Evolutionary conservation across 768 basidiomycete genomes (phyloP).

Genomic region (Naganishia antarctica): DNA sequence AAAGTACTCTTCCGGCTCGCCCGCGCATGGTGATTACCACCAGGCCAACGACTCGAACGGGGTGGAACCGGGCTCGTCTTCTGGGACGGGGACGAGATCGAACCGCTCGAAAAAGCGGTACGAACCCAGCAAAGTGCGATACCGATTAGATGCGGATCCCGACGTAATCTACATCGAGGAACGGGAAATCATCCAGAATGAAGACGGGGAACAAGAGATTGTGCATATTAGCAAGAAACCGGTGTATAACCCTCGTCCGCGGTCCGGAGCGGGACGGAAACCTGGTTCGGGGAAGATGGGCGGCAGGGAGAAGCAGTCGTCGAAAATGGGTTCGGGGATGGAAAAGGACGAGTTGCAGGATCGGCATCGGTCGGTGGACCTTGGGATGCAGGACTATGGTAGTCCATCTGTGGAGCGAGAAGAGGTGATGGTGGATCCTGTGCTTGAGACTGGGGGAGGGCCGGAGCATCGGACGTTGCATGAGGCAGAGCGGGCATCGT

Average conservation of each 20-base stretch:
- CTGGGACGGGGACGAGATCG: not conserved
- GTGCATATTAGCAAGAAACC: constrained; percentile 16
- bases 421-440: not conserved
- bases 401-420: not conserved
- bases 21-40: no score
- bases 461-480: not conserved
- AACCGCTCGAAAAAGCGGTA: constrained; percentile 11
- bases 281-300: not conserved
- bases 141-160: constrained; percentile 25
- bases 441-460: not conserved
- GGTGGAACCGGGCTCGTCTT: not conserved
- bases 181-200: constrained; percentile 14
- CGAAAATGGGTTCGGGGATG: not conserved
- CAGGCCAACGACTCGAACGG: not conserved
- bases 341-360: not conserved
- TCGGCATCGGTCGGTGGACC: not conserved
- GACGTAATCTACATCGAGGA: constrained; percentile 26
- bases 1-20: no score
- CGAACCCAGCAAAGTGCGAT: constrained; percentile 21
- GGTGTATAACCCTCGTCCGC: constrained; percentile 24
- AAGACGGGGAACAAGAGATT: constrained; percentile 17
- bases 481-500: not conserved
- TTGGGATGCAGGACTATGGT: not conserved
- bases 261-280: constrained; percentile 13
- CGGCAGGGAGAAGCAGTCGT: no score